Conservation (phyloP, 2,329 filamentous ascomycete genomes). For the Penicillium hordei region DNA sequence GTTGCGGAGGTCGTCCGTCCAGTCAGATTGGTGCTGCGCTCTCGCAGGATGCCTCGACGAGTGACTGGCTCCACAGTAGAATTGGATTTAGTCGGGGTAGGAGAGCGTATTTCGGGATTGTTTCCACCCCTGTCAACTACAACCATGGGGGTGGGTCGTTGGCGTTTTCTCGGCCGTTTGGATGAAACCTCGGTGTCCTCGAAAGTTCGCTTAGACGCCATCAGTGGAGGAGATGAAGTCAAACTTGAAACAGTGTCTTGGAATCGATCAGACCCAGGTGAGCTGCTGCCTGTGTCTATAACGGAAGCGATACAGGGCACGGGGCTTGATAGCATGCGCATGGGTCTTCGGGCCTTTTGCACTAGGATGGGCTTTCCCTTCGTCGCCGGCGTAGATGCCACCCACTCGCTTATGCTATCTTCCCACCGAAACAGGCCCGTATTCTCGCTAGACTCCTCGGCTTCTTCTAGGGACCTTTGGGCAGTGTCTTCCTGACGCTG, state of each 20-base stretch:
- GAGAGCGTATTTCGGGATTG: neutral
- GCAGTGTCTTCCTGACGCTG: conserved; percentile 16
- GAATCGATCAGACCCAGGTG: conserved; percentile 21
- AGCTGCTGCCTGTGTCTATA: conserved; percentile 29
- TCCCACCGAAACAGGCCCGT: conserved; percentile 52
- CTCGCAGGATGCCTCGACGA: conserved; percentile 19
- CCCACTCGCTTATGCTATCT: conserved; percentile 59
- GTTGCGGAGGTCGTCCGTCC: conserved; percentile 2
- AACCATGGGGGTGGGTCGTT: conserved; percentile 20
- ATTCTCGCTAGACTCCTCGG: conserved; percentile 17
- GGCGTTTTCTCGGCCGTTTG: conserved; percentile 26
- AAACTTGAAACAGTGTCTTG: conserved; percentile 27
- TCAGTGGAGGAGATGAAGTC: conserved; percentile 33
- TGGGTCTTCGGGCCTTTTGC: neutral
- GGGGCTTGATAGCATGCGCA: conserved; percentile 10
- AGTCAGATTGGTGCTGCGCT: conserved; percentile 16
- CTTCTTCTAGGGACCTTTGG: conserved; percentile 14
- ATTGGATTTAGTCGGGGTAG: neutral
- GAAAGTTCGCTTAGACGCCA: conserved; percentile 24
- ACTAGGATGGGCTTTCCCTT: conserved; percentile 21
- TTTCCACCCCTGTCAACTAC: conserved; percentile 10
- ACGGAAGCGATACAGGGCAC: conserved; percentile 22
- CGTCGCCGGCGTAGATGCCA: conserved; percentile 49
- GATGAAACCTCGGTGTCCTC: conserved; percentile 15
- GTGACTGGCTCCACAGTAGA: conserved; percentile 11